Base-by-base conservation (phyloP, 2,329 filamentous ascomycete genomes). In the Zymoseptoria tritici region DNA sequence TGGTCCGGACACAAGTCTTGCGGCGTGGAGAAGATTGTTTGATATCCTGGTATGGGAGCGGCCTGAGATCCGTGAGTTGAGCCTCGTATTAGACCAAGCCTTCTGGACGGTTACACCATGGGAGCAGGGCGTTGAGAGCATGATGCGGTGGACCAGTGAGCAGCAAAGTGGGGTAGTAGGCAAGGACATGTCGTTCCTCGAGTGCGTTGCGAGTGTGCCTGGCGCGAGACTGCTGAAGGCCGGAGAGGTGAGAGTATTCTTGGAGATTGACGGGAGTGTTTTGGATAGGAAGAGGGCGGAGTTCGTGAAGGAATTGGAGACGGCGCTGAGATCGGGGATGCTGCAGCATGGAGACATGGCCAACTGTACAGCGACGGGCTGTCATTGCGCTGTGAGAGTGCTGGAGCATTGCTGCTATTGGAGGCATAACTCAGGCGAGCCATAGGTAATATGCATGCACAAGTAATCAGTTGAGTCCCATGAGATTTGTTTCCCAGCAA, bases 241-340 rank as follows among this genome's bases (percentile, higher is more conserved):
- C 9, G 59, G 56, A 26, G 56, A 61, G 36, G 56, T 61, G 53
- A 56, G 36, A 13, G 58, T 61, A 51, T 61, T 61, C 36, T 26
- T 61, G 29, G 20, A 22, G 13, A 61, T 61, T 22, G 20, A 52
- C 46, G 53, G 49, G 13, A 16, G 36, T 46, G 36, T 5, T n/a
- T 7, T n/a, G 36, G 36, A 16, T n/a, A 46, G 13, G 11, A 16
- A 46, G 13, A 46, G 36, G 36, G 36, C 36, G 13, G 36, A 46
- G 13, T 46, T 46, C 6, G 16, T 46, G 13, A 46, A n/a, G 36
- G 11, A n/a, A 46, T 11, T 46, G 36, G 36, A 46, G 36, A 3
- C 36, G 36, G 13, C 7, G 36, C 16, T 46, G 36, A 46, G 13
- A 46, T 46, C 5, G 36, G n/a, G 13, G 36, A 46, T 46, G 36